These are phyloP conservation scores for Populus hybrid DNA, from an alignment of 441 rosid species.

Conservation along the genomic window DNA sequence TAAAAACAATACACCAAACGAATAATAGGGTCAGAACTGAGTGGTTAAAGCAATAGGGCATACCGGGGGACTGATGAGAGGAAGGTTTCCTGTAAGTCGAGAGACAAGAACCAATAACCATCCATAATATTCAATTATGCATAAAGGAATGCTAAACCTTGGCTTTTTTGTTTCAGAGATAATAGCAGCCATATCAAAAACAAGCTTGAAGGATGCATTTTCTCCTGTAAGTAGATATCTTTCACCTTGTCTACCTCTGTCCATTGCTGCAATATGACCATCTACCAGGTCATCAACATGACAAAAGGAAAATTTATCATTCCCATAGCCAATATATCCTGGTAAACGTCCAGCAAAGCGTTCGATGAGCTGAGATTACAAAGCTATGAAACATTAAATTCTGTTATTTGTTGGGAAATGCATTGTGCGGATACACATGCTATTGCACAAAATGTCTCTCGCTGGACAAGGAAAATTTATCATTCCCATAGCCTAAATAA, in stretches of 20 bases:
- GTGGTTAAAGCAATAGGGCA: not conserved
- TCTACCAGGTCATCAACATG: slow-evolving; percentile 82
- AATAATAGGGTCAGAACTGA: slow-evolving; percentile 21
- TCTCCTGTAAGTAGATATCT: slow-evolving; percentile 88
- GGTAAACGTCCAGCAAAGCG: slow-evolving; percentile 80
- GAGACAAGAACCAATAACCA: slow-evolving; percentile 63
- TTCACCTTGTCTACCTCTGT: slow-evolving; percentile 63
- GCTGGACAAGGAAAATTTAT: slow-evolving; percentile 49
- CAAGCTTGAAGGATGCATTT: slow-evolving; percentile 64
- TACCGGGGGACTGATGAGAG: slow-evolving; percentile 89
- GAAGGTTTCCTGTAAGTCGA: slow-evolving; percentile 80
- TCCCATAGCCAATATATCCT: slow-evolving; percentile 77
- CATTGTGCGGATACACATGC: not conserved
- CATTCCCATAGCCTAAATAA: slow-evolving; percentile 68
- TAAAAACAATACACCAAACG: not conserved
- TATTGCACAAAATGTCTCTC: not conserved
- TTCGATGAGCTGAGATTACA: slow-evolving; percentile 56
- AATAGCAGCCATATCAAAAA: slow-evolving; percentile 72
- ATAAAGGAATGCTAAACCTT: slow-evolving; percentile 57
- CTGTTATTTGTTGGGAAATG: not conserved
- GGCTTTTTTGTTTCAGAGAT: slow-evolving; percentile 63
- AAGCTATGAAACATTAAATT: not conserved
- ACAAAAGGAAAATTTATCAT: slow-evolving; percentile 66
- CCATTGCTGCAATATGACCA: slow-evolving; percentile 77
- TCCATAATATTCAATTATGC: slow-evolving; percentile 57